These are phyloP conservation scores for Austroboletus olivaceoglutinosus DNA, from an alignment of 1,284 basidiomycete genomes.

Conservation along the genomic window DNA sequence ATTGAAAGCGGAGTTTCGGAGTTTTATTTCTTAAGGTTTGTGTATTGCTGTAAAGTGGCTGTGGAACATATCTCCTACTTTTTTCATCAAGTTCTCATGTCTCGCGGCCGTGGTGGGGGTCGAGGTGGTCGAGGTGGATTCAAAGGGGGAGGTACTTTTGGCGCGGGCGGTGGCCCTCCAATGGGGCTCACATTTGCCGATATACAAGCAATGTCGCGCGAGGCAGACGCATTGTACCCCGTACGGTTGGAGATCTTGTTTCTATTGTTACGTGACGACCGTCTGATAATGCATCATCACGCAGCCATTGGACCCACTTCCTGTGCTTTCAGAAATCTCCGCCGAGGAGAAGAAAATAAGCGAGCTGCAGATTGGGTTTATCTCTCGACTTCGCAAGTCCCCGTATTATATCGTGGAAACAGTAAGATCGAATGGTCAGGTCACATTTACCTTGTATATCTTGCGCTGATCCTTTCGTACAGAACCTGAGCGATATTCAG, in stretches of 20 bases:
- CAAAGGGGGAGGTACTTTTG: constrained; percentile 50
- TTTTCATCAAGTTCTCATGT: constrained; percentile 41
- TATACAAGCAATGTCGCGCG: constrained; percentile 69
- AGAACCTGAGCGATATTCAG: constrained; percentile 76
- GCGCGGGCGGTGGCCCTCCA: constrained; percentile 52
- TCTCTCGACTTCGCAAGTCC: constrained; percentile 59
- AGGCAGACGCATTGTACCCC: constrained; percentile 73
- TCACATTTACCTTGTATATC: not conserved
- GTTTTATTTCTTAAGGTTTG: constrained; percentile 6
- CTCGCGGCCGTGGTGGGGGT: constrained; percentile 48
- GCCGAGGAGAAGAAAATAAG: constrained; percentile 63
- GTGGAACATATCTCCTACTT: constrained; percentile 3
- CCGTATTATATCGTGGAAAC: constrained; percentile 72
- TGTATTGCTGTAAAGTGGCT: constrained; percentile 14
- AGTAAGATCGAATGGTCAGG: constrained; percentile 60
- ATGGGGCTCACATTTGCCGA: constrained; percentile 80
- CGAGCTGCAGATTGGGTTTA: constrained; percentile 65
- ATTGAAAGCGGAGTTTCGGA: constrained; percentile 29
- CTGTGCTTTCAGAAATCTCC: constrained; percentile 61
- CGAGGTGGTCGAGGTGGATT: constrained; percentile 59
- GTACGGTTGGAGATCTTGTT: constrained; percentile 45
- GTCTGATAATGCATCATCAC: constrained; percentile 24
- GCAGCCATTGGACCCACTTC: constrained; percentile 57
- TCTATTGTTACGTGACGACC: constrained; percentile 2
- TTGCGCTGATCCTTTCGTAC: constrained; percentile 4